phyloP scores from a whole-genome alignment of 2,329 filamentous ascomycete genomes.

The Dactylellina sp. region DNA sequence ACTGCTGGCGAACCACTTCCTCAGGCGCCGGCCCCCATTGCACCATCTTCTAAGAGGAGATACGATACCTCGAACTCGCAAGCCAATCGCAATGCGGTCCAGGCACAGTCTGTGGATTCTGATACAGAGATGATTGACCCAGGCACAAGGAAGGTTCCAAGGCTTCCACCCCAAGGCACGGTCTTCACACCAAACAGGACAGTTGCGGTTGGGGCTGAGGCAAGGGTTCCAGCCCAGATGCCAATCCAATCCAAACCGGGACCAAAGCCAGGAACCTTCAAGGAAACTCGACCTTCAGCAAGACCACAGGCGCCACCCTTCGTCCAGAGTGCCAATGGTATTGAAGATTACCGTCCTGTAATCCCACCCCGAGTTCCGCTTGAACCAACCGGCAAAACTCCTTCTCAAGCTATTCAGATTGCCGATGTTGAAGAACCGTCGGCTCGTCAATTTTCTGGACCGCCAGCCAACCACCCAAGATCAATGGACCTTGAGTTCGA shows the following conservation, averaged over 20 bases:
- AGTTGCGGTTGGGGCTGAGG: slow-evolving; percentile 46
- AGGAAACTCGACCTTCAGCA: slow-evolving; percentile 42
- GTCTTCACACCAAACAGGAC: slow-evolving; percentile 41
- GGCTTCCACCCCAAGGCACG: slow-evolving; percentile 36
- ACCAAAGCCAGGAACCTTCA: slow-evolving; percentile 51
- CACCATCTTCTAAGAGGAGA: slow-evolving; percentile 67
- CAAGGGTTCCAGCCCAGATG: slow-evolving; percentile 35
- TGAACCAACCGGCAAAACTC: slow-evolving; percentile 46
- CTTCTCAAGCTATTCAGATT: slow-evolving; percentile 45
- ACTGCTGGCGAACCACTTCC: slow-evolving; percentile 71
- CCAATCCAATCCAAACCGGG: slow-evolving; percentile 51
- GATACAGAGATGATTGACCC: slow-evolving; percentile 53
- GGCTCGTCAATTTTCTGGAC: slow-evolving; percentile 19
- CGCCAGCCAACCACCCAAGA: slow-evolving; percentile 32
- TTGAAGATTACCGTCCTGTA: slow-evolving; percentile 45
- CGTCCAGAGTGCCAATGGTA: slow-evolving; percentile 53
- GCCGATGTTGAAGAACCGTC: slow-evolving; percentile 28
- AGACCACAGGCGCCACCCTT: slow-evolving; percentile 38
- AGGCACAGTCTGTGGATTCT: slow-evolving; percentile 28
- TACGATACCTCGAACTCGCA: slow-evolving; percentile 66
- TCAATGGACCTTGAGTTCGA: slow-evolving; percentile 47
- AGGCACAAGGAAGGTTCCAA: slow-evolving; percentile 32
- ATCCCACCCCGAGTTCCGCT: slow-evolving; percentile 40
- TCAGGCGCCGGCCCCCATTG: slow-evolving; percentile 71
- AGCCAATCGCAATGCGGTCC: slow-evolving; percentile 36